Evolutionary conservation across 2,329 filamentous ascomycete species (phyloP).

Genomic region (Botrytis cinerea): DNA sequence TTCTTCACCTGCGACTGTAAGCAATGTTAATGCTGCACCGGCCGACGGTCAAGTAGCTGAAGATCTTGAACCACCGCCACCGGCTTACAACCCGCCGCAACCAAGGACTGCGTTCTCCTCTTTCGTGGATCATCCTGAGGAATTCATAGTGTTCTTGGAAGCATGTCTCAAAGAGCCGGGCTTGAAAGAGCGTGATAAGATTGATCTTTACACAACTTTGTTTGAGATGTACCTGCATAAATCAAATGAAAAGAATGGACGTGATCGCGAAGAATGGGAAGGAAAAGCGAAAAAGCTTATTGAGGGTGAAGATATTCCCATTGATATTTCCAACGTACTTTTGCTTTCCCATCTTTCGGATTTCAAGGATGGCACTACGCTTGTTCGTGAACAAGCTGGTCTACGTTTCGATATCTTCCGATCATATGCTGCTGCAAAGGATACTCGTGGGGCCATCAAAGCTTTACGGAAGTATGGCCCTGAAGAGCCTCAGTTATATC

Average conservation of each 20-base stretch:
- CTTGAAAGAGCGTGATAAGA: slow-evolving; percentile 72
- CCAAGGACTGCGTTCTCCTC: slow-evolving; percentile 91
- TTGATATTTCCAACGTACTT: slow-evolving; percentile 93
- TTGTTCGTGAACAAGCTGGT: slow-evolving; percentile 92
- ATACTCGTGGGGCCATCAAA: slow-evolving; percentile 86
- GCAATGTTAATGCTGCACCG: slow-evolving; percentile 53
- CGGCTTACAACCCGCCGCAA: slow-evolving; percentile 72
- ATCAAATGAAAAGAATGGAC: slow-evolving; percentile 71
- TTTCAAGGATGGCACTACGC: slow-evolving; percentile 85
- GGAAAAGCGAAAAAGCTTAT: slow-evolving; percentile 87
- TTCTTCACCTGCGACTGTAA: slow-evolving; percentile 54
- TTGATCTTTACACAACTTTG: slow-evolving; percentile 88
- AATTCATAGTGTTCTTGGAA: slow-evolving; percentile 92
- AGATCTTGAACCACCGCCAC: slow-evolving; percentile 50
- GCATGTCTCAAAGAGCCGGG: slow-evolving; percentile 74
- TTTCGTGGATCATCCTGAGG: slow-evolving; percentile 89
- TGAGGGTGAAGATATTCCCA: slow-evolving; percentile 75
- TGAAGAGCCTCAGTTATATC: slow-evolving; percentile 87
- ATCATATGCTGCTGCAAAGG: slow-evolving; percentile 88
- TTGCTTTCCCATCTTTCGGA: slow-evolving; percentile 88
- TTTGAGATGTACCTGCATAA: slow-evolving; percentile 99
- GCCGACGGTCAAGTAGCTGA: slow-evolving; percentile 56
- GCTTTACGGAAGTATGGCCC: slow-evolving; percentile 89
- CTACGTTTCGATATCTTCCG: slow-evolving; percentile 94
- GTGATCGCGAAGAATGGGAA: slow-evolving; percentile 79